Evolutionary conservation across 169 alveolate species (phyloP), one percentile per base, ranked within the genome.

Genomic region (Babesia caballi): DNA sequence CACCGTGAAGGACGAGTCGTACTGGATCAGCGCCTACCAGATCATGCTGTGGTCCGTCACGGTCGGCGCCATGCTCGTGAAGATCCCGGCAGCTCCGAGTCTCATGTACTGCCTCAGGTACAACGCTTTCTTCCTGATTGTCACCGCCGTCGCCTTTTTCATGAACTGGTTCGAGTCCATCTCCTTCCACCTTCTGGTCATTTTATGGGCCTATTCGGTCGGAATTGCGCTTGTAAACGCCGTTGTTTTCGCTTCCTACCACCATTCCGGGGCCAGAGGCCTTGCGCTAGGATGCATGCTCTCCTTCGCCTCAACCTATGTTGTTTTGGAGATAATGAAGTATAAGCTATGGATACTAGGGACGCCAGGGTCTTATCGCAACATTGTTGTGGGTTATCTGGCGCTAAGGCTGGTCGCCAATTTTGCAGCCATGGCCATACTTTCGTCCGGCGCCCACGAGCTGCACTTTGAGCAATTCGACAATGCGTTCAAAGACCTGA

Each of bases 201-300:
- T 41, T 1, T 14, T 76, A 3, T 76, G 78, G 85, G 75, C 77
- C 17, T 66, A 66, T 47, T 15, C 36, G 25, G 15, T n/a, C 33
- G 78, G 70, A 17, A 1, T 56, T 14, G 59, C 59, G 23, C n/a
- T 76, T 41, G 69, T 76, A 19, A 36, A 59, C 28, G 65, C 85
- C 7, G 40, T 76, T 17, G 33, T 19, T 23, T 61, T 66, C 25
- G 78, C 85, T 19, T 76, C 85, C 12, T 76, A 76, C 53, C 58
- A 65, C 35, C n/a, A 9, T 21, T 54, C 72, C 12, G 85, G 85
- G 3, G 25, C 53, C 23, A 15, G 52, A 4, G 85, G 82, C 23
- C 19, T 76, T 8, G n/a, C 49, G 17, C 38, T 76, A 15, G 85
- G 85, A 15, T 36, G 41, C 17, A 59, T 63, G 66, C 36, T 60